These are phyloP conservation scores for Beauveria varroae DNA, from an alignment of 2,329 filamentous ascomycete species.

Conservation along the genomic window DNA sequence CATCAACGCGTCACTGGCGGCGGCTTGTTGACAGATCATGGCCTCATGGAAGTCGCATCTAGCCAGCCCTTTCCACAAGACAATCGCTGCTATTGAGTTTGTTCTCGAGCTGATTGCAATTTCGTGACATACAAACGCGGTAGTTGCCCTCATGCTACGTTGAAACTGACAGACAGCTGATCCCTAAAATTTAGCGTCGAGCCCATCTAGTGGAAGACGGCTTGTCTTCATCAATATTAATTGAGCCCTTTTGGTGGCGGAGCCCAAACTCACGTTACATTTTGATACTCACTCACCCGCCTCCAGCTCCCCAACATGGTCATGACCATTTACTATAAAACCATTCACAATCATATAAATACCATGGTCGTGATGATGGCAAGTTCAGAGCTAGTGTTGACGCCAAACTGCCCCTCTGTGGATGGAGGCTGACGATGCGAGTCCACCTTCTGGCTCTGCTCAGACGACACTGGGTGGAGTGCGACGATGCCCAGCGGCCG, in stretches of 20 bases:
- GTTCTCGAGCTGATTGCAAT: no score
- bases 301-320: background rate
- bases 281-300: background rate
- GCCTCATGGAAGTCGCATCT: background rate
- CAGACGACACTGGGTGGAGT: background rate
- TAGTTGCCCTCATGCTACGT: background rate
- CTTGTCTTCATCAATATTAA: conserved; percentile 6
- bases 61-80: background rate
- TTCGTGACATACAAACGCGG: background rate
- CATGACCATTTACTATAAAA: background rate
- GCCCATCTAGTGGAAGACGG: background rate
- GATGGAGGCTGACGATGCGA: background rate
- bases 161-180: conserved; percentile 3
- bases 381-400: background rate
- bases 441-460: no score
- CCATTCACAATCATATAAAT: background rate
- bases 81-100: background rate
- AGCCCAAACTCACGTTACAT: conserved; percentile 10
- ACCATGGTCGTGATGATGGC: background rate
- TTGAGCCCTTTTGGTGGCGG: background rate
- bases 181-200: background rate
- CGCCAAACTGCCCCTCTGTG: background rate
- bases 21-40: background rate
- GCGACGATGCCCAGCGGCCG: background rate
- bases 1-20: background rate